These are phyloP conservation scores for Parastagonospora avenae DNA, from an alignment of 2,329 filamentous ascomycete species.

Conservation along the genomic window DNA sequence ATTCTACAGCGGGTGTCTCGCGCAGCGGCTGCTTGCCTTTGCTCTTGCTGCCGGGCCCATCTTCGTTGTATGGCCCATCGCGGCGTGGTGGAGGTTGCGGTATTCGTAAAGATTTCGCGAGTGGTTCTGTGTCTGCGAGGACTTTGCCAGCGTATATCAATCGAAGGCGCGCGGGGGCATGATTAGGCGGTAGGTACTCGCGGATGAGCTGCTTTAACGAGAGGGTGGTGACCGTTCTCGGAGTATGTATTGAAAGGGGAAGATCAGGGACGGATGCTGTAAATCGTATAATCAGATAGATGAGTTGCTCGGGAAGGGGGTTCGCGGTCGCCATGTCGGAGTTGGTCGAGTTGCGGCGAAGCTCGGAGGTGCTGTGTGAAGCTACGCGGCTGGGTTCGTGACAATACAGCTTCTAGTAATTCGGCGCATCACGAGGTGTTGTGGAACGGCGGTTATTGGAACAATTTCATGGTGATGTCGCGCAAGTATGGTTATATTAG, in stretches of 20 bases:
- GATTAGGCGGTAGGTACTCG: slow-evolving; percentile 65
- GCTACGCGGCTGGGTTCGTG: background rate
- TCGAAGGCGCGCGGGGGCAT: slow-evolving; percentile 74
- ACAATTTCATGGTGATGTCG: no score
- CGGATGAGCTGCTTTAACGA: slow-evolving; percentile 85
- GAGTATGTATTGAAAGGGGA: slow-evolving; percentile 73
- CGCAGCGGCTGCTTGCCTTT: slow-evolving; percentile 72
- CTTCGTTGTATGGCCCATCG: slow-evolving; percentile 27
- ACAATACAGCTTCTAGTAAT: no score
- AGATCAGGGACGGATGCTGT: slow-evolving; percentile 84
- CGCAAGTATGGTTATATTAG: no score
- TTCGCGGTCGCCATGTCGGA: slow-evolving; percentile 33
- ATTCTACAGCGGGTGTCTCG: slow-evolving; percentile 44
- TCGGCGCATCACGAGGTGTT: no score
- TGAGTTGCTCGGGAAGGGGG: slow-evolving; percentile 46
- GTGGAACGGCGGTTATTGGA: no score
- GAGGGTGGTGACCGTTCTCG: slow-evolving; percentile 72
- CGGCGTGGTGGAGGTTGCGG: slow-evolving; percentile 60
- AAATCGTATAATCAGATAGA: slow-evolving; percentile 89
- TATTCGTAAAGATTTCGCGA: slow-evolving; percentile 71
- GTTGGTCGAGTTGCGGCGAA: slow-evolving; percentile 7
- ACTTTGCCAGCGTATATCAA: slow-evolving; percentile 91
- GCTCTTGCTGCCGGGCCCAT: slow-evolving; percentile 47
- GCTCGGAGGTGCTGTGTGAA: background rate
- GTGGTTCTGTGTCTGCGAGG: slow-evolving; percentile 72